A percentile compares a stretch with the other conserved stretches of the same genome.
Evolutionary conservation across 2,329 filamentous ascomycete species (phyloP).

Genomic region (Penicillium sp.): DNA sequence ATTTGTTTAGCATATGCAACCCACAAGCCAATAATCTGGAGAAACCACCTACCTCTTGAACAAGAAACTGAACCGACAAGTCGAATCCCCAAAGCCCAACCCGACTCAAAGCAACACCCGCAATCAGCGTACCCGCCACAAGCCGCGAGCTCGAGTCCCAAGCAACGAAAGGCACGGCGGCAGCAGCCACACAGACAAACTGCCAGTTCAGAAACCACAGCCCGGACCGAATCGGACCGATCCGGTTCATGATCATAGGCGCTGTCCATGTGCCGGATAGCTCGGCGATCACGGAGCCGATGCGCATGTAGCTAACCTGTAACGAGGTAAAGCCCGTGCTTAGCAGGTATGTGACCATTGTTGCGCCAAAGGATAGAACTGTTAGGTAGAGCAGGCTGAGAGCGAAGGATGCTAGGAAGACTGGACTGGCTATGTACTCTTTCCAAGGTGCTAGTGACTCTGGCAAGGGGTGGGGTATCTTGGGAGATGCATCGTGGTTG

Average conservation of each 20-base stretch:
- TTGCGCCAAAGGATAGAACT: conserved; percentile 54
- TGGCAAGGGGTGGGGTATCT: background rate
- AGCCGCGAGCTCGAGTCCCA: conserved; percentile 26
- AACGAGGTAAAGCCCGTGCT: conserved; percentile 49
- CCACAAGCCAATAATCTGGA: background rate
- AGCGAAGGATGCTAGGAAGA: conserved; percentile 49
- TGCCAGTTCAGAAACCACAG: conserved; percentile 72
- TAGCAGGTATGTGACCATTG: conserved; percentile 57
- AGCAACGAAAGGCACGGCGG: conserved; percentile 40
- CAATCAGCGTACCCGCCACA: conserved; percentile 50
- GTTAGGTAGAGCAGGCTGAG: conserved; percentile 54
- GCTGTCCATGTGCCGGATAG: conserved; percentile 54
- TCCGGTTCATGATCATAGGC: conserved; percentile 48
- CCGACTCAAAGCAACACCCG: conserved; percentile 55
- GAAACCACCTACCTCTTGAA: conserved; percentile 54
- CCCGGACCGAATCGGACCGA: conserved; percentile 62
- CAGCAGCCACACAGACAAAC: conserved; percentile 51
- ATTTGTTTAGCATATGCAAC: background rate
- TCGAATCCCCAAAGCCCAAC: conserved; percentile 63
- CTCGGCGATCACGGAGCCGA: conserved; percentile 51
- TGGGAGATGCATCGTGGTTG: background rate
- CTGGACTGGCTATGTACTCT: conserved; percentile 28
- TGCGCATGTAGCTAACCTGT: conserved; percentile 48
- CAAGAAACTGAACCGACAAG: conserved; percentile 57
- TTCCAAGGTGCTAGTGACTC: conserved; percentile 21